phyloP scores from a whole-genome alignment of 305 asterid species.

The Solanum chacoense region DNA sequence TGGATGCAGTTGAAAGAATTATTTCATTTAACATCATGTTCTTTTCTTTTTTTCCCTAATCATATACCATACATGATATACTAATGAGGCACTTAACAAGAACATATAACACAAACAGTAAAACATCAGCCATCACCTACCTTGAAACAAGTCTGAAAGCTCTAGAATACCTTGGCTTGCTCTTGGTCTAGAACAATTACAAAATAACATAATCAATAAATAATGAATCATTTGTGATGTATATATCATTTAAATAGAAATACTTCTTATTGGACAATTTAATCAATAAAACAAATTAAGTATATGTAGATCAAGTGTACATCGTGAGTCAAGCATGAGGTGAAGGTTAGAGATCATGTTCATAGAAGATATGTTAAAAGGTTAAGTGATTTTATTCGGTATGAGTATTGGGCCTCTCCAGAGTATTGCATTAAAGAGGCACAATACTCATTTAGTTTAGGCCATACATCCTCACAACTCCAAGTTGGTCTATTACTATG shows the following conservation, averaged over 20 bases:
- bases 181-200: neutral
- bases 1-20: fast-evolving
- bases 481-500: neutral
- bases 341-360: neutral
- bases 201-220: no score
- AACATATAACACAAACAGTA: neutral
- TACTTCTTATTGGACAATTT: neutral
- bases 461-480: neutral
- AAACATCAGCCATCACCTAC: neutral
- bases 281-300: no score
- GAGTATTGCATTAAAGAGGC: no score
- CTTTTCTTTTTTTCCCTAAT: no score
- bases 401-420: neutral
- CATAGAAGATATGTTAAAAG: no score
- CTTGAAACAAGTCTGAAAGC: neutral
- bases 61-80: neutral
- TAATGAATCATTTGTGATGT: neutral
- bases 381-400: neutral
- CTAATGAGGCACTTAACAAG: neutral
- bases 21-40: neutral
- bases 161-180: neutral
- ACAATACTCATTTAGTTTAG: neutral
- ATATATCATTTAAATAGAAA: no score
- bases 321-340: neutral
- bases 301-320: neutral